phyloP scores from a whole-genome alignment of 352 stramenopile species.

The Pythium apleroticum region DNA sequence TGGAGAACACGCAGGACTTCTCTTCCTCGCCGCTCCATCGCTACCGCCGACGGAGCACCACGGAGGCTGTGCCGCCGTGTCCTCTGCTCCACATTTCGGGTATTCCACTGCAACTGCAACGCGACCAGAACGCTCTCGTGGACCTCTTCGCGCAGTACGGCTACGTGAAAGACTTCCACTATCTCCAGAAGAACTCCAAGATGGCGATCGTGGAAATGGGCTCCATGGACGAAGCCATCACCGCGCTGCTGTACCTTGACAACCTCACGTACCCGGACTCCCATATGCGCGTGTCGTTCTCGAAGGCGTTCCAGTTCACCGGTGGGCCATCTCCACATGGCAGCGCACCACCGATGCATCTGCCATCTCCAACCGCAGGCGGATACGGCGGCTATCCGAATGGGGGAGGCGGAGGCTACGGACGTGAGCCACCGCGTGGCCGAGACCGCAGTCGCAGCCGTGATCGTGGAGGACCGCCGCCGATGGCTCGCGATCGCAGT shows the following conservation, averaged over 20 bases:
- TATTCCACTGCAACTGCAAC: constrained; percentile 70
- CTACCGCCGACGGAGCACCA: constrained; percentile 63
- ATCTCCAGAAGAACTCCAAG: constrained; percentile 71
- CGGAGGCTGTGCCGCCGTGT: constrained; percentile 63
- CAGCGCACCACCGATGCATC: constrained; percentile 1
- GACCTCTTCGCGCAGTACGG: constrained; percentile 70
- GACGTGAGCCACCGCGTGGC: constrained; percentile 24
- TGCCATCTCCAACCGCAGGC: constrained; percentile 3
- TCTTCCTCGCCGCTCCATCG: constrained; percentile 72
- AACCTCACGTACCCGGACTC: constrained; percentile 73
- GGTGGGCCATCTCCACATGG: not conserved
- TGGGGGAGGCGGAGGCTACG: constrained; percentile 18
- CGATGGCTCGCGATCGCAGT: constrained; percentile 43
- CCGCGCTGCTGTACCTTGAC: constrained; percentile 66
- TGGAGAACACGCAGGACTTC: constrained; percentile 83
- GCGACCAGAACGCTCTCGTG: constrained; percentile 53
- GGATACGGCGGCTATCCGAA: constrained; percentile 6
- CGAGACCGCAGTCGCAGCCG: constrained; percentile 28
- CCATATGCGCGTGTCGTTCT: constrained; percentile 81
- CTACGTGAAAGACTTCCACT: constrained; percentile 75
- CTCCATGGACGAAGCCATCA: constrained; percentile 70
- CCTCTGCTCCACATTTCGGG: constrained; percentile 72
- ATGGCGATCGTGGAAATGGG: constrained; percentile 82
- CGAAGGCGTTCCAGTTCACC: constrained; percentile 53
- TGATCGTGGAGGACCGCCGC: constrained; percentile 13